Conservation (phyloP, 2,329 filamentous ascomycete genomes). For the Cladosporium sp. region DNA sequence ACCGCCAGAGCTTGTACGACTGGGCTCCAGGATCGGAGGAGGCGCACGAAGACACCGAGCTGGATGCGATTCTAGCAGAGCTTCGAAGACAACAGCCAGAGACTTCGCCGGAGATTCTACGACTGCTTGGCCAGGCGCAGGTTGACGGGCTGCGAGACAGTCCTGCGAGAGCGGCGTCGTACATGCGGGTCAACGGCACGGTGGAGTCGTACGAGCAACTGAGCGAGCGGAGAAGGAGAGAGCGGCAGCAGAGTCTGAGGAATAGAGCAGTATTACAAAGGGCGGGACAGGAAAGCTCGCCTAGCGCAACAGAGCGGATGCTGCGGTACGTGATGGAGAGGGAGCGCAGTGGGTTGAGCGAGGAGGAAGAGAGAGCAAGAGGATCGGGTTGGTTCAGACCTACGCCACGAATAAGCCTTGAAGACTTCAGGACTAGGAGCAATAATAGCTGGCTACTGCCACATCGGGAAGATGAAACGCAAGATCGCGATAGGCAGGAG, state of each 20-base stretch:
- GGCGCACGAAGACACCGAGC: conserved; percentile 26
- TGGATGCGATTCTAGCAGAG: conserved; percentile 38
- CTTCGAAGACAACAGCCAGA: conserved; percentile 34
- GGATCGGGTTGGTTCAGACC: conserved; percentile 29
- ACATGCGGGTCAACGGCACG: conserved; percentile 14
- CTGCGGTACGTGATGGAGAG: conserved; percentile 38
- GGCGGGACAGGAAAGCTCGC: conserved; percentile 27
- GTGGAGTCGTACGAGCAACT: conserved; percentile 23
- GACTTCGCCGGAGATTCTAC: conserved; percentile 30
- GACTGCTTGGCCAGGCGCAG: conserved; percentile 34
- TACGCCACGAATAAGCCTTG: conserved; percentile 13
- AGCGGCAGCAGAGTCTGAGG: conserved; percentile 28
- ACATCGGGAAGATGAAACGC: conserved; percentile 11
- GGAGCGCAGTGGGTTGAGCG: conserved; percentile 31
- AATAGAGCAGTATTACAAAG: conserved; percentile 30
- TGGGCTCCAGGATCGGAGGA: conserved; percentile 46
- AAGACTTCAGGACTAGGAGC: conserved; percentile 5
- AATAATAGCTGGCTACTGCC: conserved; percentile 25
- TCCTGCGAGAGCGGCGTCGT: conserved; percentile 19
- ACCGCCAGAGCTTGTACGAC: conserved; percentile 53
- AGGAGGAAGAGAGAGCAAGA: conserved; percentile 31
- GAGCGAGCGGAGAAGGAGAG: conserved; percentile 26
- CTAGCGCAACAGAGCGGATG: conserved; percentile 33
- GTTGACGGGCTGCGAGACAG: conserved; percentile 30
- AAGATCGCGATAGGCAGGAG: conserved; percentile 21